Conservation (phyloP, 2,329 filamentous ascomycete genomes). For the Alternaria consortialis region DNA sequence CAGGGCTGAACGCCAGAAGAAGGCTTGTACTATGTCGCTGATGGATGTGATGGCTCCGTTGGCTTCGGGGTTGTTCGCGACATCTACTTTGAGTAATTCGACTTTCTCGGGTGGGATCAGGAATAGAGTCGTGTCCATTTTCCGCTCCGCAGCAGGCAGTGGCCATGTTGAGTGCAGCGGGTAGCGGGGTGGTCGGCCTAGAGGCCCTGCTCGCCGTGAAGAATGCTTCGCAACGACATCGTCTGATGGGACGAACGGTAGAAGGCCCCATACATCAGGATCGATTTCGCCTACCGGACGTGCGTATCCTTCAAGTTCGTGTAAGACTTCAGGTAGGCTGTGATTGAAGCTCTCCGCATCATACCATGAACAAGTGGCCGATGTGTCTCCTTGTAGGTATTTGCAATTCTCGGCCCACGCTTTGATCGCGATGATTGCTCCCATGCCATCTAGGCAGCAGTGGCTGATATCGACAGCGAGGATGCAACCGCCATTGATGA, state of each 20-base stretch:
- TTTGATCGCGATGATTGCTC: conserved; percentile 31
- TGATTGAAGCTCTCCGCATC: conserved; percentile 35
- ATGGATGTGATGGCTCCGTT: conserved; percentile 41
- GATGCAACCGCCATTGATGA: conserved; percentile 38
- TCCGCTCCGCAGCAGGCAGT: conserved; percentile 35
- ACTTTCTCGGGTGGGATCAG: conserved; percentile 43
- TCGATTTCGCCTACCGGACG: conserved; percentile 27
- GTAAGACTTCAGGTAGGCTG: conserved; percentile 32
- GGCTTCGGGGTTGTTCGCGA: conserved; percentile 29
- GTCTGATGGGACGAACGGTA: conserved; percentile 29
- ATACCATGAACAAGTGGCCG: conserved; percentile 32
- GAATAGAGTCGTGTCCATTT: conserved; percentile 44
- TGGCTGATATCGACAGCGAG: conserved; percentile 33
- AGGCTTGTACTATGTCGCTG: conserved; percentile 54
- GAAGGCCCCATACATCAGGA: conserved; percentile 25
- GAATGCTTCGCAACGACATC: conserved; percentile 10
- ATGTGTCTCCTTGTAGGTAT: conserved; percentile 30
- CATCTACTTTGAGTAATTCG: conserved; percentile 42
- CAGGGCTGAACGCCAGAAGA: conserved; percentile 53
- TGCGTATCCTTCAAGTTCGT: conserved; percentile 26
- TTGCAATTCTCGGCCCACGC: conserved; percentile 39
- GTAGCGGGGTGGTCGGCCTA: conserved; percentile 29
- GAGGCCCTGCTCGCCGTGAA: not conserved
- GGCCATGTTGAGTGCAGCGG: conserved; percentile 43
- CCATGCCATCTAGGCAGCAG: conserved; percentile 32